Conservation (phyloP, 1,284 basidiomycete species). For the Cryptococcus deneoformans region DNA sequence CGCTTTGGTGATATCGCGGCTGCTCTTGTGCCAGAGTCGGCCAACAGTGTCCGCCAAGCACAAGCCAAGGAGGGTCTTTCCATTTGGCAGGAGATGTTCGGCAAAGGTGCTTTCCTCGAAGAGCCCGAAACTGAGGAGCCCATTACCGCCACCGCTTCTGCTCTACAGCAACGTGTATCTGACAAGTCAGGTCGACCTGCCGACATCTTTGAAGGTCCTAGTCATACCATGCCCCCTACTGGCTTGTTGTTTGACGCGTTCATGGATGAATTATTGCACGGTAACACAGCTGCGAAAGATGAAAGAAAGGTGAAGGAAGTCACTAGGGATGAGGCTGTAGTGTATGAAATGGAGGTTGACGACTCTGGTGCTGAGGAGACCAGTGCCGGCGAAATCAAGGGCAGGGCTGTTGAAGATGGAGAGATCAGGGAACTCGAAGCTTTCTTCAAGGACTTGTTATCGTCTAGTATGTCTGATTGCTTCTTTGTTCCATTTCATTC, state of each 20-base stretch:
- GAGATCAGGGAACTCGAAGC: slow-evolving; percentile 27
- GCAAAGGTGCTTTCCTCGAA: slow-evolving; percentile 47
- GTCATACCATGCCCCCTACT: slow-evolving; percentile 76
- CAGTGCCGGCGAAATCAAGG: background rate
- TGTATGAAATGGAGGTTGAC: slow-evolving; percentile 11
- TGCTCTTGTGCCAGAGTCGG: background rate
- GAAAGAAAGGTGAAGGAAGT: background rate
- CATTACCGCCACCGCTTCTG: slow-evolving; percentile 17
- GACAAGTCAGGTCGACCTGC: slow-evolving; percentile 26
- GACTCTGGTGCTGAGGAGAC: background rate
- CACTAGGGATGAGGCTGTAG: slow-evolving; percentile 1
- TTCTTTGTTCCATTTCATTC: background rate
- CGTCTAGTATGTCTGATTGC: background rate
- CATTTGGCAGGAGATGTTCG: slow-evolving; percentile 52
- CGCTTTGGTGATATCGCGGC: slow-evolving; percentile 34
- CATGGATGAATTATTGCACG: slow-evolving; percentile 61
- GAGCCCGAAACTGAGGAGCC: slow-evolving; percentile 12
- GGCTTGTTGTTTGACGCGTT: slow-evolving; percentile 70
- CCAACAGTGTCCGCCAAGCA: background rate
- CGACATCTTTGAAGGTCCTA: slow-evolving; percentile 66
- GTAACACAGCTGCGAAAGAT: background rate
- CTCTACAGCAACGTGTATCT: slow-evolving; percentile 19
- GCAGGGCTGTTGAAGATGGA: slow-evolving; percentile 13
- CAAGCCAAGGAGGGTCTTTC: slow-evolving; percentile 16
- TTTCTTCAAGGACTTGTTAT: slow-evolving; percentile 25